phyloP scores from a whole-genome alignment of 257 asterid genomes.

The Fraxinus americana region DNA sequence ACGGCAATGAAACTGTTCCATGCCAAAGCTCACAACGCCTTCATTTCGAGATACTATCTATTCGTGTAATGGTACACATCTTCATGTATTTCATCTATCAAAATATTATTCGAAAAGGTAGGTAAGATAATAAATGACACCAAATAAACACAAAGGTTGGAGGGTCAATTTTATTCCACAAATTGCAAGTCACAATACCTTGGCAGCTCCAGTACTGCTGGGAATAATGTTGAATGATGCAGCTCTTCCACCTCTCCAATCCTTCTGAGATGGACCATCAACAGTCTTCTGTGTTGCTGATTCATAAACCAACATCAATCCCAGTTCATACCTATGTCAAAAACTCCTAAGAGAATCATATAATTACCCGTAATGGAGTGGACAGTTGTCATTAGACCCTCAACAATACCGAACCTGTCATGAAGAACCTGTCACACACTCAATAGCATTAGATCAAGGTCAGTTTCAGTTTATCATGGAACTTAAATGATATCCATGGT shows the following conservation, averaged over 20 bases:
- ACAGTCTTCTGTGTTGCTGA: slow-evolving; percentile 39
- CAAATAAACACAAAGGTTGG: too few relatives aligned
- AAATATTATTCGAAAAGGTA: too few relatives aligned
- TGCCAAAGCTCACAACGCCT: too few relatives aligned
- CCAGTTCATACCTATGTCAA: background rate
- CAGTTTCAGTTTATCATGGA: background rate
- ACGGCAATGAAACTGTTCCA: too few relatives aligned
- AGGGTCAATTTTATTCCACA: background rate
- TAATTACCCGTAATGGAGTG: slow-evolving; percentile 50
- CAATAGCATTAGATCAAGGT: slow-evolving; percentile 1
- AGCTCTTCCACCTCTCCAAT: slow-evolving; percentile 39
- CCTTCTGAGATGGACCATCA: slow-evolving; percentile 38
- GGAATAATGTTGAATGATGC: slow-evolving; percentile 36
- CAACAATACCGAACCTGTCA: slow-evolving; percentile 83
- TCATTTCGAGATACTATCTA: too few relatives aligned
- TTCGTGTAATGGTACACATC: background rate
- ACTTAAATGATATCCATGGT: background rate
- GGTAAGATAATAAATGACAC: too few relatives aligned
- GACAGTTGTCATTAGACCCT: slow-evolving; percentile 71
- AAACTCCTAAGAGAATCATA: too few relatives aligned
- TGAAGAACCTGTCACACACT: slow-evolving; percentile 62
- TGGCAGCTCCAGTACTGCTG: slow-evolving; percentile 38
- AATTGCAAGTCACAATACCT: slow-evolving; percentile 19
- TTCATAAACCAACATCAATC: background rate
- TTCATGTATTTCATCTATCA: too few relatives aligned